Evolutionary conservation across 768 basidiomycete species (phyloP), one percentile per base, ranked within the genome.

Genomic region (Rhodotorula taiwanensis): DNA sequence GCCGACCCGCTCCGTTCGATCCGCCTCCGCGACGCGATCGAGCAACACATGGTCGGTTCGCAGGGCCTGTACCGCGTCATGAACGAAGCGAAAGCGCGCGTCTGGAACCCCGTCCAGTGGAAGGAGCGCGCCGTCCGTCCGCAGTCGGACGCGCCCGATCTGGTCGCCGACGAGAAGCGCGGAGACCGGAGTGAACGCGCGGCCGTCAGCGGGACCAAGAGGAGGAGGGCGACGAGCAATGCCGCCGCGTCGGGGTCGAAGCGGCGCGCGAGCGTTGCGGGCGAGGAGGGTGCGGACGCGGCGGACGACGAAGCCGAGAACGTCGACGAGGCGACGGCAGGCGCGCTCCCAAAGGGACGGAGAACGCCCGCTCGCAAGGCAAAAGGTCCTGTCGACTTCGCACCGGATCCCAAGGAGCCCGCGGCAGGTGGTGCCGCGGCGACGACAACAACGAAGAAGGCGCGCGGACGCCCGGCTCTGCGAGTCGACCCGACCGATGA

Each of bases 21-120:
- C 63, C 86, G 86, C 75, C 86, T 99, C 64, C 85, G 83, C 77
- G 83, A 83, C 21, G 92, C 95, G 4, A 98, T 98, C 70, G 90
- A 92, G 74, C 94, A 98, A 75, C 84, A 86, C 74, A 90, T 97
- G 85, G 77, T 85, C 44, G 94, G 94, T 14, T 81, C 70, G 6
- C 60, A 60, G 28, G 94, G 94, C 4, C 80, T 93, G 10, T 98
- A 90, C 75, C 83, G 89, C 27, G 86, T 89, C 70, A 83, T 89
- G 76, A 98, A 95, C 73, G 81, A 95, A 72, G 90, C 90, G 78
- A 91, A 89, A 76, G 82, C 88, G 65, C 83, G 83, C 69, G 75
- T 83, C 55, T 85, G 88, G 83, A 90, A 87, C 72, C 83, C 89
- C 27, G 84, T 87, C 57, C 89, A 93, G 75, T 93, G 89, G 89